phyloP scores from a whole-genome alignment of 2,329 filamentous ascomycete genomes.

The Fusarium brevicatenulatum region DNA sequence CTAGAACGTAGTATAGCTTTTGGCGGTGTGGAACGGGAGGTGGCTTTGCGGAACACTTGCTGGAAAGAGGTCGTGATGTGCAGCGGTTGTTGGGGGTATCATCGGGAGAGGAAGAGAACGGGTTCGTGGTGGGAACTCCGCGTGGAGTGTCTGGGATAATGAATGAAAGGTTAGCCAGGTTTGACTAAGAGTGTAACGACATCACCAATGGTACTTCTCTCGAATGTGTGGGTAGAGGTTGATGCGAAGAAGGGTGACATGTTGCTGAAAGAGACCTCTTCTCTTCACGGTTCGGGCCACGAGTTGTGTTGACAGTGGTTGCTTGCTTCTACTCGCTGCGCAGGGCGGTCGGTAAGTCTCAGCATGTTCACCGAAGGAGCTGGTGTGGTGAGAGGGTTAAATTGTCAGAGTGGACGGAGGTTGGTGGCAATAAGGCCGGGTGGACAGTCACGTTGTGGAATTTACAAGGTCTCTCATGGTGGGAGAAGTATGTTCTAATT shows the following conservation, averaged over 20 bases:
- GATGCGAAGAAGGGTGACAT: neutral
- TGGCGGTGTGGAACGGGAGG: neutral
- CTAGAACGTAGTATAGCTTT: fast-evolving
- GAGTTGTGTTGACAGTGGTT: neutral
- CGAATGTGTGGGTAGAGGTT: fast-evolving
- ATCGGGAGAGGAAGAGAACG: fast-evolving
- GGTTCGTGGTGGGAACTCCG: too few relatives aligned
- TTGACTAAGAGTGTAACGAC: fast-evolving
- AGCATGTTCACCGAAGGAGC: fast-evolving
- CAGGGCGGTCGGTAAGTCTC: fast-evolving
- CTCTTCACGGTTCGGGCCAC: neutral
- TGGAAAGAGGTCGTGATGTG: neutral
- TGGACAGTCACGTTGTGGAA: neutral
- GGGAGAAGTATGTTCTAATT: neutral
- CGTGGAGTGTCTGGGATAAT: fast-evolving
- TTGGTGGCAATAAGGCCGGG: fast-evolving
- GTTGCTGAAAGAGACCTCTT: fast-evolving
- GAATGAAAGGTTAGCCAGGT: neutral
- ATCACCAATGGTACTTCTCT: too few relatives aligned
- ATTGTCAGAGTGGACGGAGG: too few relatives aligned
- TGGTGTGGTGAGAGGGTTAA: neutral
- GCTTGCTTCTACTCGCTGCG: neutral
- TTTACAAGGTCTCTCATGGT: neutral
- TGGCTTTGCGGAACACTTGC: too few relatives aligned
- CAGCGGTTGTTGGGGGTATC: fast-evolving